Evolutionary conservation across 2,329 filamentous ascomycete species (phyloP), one percentile per base, ranked within the genome.

Genomic region (Annulohypoxylon truncatum): DNA sequence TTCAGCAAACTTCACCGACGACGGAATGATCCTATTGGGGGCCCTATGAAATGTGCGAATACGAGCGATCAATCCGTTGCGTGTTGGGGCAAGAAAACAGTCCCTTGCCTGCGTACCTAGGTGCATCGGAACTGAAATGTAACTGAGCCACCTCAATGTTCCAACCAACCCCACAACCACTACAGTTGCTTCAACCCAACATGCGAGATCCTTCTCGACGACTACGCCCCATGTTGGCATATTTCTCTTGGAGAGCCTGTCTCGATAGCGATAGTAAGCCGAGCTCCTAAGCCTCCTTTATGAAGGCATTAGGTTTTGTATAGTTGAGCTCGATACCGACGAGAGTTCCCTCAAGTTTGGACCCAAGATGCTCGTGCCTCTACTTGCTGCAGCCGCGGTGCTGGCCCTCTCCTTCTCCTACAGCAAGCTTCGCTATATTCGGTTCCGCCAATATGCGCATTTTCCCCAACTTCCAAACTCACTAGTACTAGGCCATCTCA

Each of bases 401-500:
- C 2, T 68, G n/a, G 35, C 68, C 0, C 60, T 28, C 22, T 63
- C 60, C 3, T 70, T 68, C 48, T 44, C 61, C 15, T 71, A 69
- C 33, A 54, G 13, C 13, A 54, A 33, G 29, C 58, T 71, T 22
- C 64, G 57, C 57, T 69, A 71, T 18, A 2, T 58, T 12, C 66
- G 66, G 12, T 60, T 57, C n/a, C 35, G 13, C n/a, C 68, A 71
- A 26, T 69, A 69, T 64, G 61, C 63, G 8, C 54, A 69, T 56
- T 63, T 69, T 29, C 66, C 68, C 24, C 68, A 71, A 28, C 10
- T 69, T 9, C 64, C 66, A 18, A 47, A 46, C 4, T 31, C 66
- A 46, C 47, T 71, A 12, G 13, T 71, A 4, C 67, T 46, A 61
- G 66, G 66, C 1, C 69, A 71, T 42, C 61, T 69, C 20, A 67